phyloP scores from a whole-genome alignment of 345 rosid genomes.

The Eucalyptus cloeziana region DNA sequence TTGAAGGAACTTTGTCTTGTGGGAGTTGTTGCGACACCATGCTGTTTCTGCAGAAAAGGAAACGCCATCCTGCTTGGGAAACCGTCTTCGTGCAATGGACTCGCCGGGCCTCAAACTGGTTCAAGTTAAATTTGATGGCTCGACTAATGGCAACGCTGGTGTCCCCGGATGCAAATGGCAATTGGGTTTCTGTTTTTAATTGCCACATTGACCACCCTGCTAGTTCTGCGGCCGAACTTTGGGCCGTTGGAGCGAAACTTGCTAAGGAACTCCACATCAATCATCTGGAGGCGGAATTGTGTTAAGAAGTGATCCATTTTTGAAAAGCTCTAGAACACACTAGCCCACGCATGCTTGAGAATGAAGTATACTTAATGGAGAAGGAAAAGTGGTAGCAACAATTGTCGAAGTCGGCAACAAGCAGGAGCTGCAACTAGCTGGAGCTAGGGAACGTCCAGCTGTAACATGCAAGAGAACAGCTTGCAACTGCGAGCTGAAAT shows the following conservation, averaged over 20 bases:
- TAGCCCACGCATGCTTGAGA: too few species aligned
- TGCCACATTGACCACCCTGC: background rate
- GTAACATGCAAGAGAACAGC: too few species aligned
- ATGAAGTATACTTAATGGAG: too few species aligned
- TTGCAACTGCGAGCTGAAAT: too few species aligned
- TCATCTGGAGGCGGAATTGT: background rate
- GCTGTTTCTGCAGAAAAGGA: background rate
- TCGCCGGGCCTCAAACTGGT: background rate
- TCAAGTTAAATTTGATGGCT: background rate
- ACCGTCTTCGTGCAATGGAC: background rate
- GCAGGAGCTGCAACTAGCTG: too few species aligned
- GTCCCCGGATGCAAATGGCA: background rate
- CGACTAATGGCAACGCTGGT: accelerated
- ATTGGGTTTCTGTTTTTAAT: background rate
- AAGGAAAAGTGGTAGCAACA: accelerated
- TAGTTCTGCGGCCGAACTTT: background rate
- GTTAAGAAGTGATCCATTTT: too few species aligned
- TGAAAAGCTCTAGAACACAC: too few species aligned
- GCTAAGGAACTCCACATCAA: background rate
- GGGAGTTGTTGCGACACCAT: background rate
- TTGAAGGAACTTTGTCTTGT: background rate
- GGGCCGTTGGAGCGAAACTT: background rate
- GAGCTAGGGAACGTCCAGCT: too few species aligned
- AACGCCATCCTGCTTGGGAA: background rate
- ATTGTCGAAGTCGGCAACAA: too few species aligned